These are phyloP conservation scores for Austroboletus rostrupii DNA, from an alignment of 1,284 basidiomycete genomes.

Conservation along the genomic window DNA sequence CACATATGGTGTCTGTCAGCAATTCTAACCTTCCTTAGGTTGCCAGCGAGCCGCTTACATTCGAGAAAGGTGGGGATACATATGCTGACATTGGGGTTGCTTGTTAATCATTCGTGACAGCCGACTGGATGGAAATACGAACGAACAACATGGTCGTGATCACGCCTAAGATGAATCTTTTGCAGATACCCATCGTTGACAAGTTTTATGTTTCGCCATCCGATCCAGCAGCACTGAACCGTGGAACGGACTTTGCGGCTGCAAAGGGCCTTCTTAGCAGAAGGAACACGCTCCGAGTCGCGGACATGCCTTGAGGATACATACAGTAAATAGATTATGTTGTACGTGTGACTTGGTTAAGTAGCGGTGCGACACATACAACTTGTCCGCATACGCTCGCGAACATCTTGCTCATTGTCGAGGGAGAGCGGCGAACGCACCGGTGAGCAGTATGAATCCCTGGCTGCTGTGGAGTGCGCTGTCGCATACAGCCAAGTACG, in stretches of 20 bases:
- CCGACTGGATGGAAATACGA: slow-evolving; percentile 95
- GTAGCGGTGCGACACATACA: not conserved
- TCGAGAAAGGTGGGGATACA: slow-evolving; percentile 72
- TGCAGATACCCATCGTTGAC: slow-evolving; percentile 93
- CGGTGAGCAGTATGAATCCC: slow-evolving; percentile 36
- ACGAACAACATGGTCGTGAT: slow-evolving; percentile 92
- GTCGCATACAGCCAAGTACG: slow-evolving; percentile 59
- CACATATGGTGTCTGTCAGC: not conserved
- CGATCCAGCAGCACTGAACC: slow-evolving; percentile 59
- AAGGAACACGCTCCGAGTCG: slow-evolving; percentile 29
- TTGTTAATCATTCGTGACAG: slow-evolving; percentile 34
- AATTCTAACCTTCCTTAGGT: slow-evolving; percentile 44
- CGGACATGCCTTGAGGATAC: slow-evolving; percentile 17
- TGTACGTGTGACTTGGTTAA: not conserved
- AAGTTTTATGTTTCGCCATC: slow-evolving; percentile 82
- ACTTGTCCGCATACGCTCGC: not conserved
- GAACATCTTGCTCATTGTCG: not conserved
- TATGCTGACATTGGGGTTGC: not conserved
- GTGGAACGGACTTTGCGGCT: slow-evolving; percentile 70
- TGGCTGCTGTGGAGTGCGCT: slow-evolving; percentile 67
- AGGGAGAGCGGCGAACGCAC: slow-evolving; percentile 4
- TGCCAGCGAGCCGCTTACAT: slow-evolving; percentile 89
- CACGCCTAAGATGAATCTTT: slow-evolving; percentile 89
- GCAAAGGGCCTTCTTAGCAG: slow-evolving; percentile 70
- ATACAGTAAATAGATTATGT: not conserved